Evolutionary conservation across 2,329 filamentous ascomycete species (phyloP), one percentile per base, ranked within the genome.

Genomic region (Xylariaceae sp.): DNA sequence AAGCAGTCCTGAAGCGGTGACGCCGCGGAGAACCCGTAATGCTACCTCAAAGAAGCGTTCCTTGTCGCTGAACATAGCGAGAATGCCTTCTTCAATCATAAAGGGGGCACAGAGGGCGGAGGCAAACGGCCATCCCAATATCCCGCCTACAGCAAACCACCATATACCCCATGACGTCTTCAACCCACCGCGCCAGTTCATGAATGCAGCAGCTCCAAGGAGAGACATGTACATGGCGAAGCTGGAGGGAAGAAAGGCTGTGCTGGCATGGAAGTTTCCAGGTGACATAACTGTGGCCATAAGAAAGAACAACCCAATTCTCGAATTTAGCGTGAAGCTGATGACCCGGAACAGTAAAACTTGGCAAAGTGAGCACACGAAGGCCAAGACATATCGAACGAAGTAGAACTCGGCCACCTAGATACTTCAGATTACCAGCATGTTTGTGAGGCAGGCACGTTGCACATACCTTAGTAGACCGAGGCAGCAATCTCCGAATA

Each of bases 181-280:
- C 34, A 89, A 69, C 0, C 88, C 87, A 16, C 83, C 83, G 29
- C 78, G 78, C 84, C 87, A 93, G 64, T 95, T 87, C 78, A 98
- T 85, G 64, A 97, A 98, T 1, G 88, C 81, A 1, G 89, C 79
- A 41, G 89, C 79, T 9, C 90, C 93, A 7, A 97, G 71, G 75
- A 93, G 93, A 12, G 81, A 83, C 45, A 83, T 87, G 62, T 94
- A 96, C 93, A 98, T 98, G 58, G 93, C 86, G 59, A 98, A 98
- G 63, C 86, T 95, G 8, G 90, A 95, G 0, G 93, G 93, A 4
- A 98, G 72, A 59, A 87, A 96, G 4, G 91, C 82, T 2, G 86
- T 78, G 43, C 88, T 89, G 4, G 93, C 85, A 64, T 96, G 89
- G 61, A 95, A 97, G 75, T 95, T 94, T 33, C 93, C 93, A 0